Evolutionary conservation across 108 stramenopile genomes (phyloP).

Genomic region (Pseudonitzschia delicatissima): DNA sequence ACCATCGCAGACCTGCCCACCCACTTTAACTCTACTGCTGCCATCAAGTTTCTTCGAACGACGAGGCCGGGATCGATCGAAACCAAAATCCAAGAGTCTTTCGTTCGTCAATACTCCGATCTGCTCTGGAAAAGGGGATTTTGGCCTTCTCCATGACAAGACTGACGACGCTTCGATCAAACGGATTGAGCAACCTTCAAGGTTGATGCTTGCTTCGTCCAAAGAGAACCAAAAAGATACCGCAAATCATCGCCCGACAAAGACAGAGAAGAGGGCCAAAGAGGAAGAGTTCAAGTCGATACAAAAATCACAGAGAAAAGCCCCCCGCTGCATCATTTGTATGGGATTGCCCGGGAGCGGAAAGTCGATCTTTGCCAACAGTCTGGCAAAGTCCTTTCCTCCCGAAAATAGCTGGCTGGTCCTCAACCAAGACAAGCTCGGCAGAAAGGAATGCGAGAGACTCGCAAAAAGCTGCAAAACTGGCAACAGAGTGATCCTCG

Average conservation of each 20-base stretch:
- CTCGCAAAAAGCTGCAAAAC: neutral
- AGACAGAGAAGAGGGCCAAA: too few species aligned
- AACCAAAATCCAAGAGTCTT: neutral
- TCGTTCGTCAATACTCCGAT: neutral
- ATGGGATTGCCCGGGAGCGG: slow-evolving; percentile 66
- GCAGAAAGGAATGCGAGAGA: slow-evolving; percentile 6
- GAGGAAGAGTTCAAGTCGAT: too few species aligned
- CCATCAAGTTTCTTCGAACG: neutral
- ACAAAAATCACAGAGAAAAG: neutral
- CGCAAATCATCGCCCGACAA: too few species aligned
- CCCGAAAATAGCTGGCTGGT: neutral
- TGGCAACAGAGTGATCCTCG: neutral
- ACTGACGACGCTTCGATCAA: too few species aligned
- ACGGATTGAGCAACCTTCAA: too few species aligned
- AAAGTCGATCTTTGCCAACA: slow-evolving; percentile 51
- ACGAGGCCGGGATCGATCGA: neutral
- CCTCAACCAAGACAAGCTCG: slow-evolving; percentile 3
- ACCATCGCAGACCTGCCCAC: neutral
- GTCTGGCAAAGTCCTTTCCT: slow-evolving; percentile 35
- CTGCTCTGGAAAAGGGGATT: neutral
- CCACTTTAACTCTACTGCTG: neutral
- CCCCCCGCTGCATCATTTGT: slow-evolving; percentile 26
- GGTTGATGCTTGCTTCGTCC: too few species aligned
- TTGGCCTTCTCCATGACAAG: neutral
- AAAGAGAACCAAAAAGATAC: too few species aligned